Evolutionary conservation across 1,284 basidiomycete species (phyloP), one percentile per base, ranked within the genome.

Genomic region (Cutaneotrichosporon arboriforme): DNA sequence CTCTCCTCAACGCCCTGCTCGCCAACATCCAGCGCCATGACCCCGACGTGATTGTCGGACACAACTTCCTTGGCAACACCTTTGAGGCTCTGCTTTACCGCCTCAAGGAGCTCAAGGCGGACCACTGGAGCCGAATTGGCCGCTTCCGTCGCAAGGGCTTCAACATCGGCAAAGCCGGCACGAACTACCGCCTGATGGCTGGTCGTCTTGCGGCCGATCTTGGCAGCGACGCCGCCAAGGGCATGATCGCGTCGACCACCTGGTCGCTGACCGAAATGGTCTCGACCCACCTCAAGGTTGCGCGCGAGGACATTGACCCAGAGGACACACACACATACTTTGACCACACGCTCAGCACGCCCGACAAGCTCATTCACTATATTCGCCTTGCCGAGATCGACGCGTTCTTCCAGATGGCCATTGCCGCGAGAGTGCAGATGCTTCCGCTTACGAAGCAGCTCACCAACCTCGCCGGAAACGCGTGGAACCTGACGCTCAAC

Each of bases 221-320:
- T 44, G 87, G 89, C 3, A 92, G 90, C 64, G 93, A 97, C 66
- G 89, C 88, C 40, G 91, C 90, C 17, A 97, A 94, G 88, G 85
- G 86, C 36, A 93, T 94, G 88, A 94, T 97, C 65, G 77, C 84
- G 17, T 98, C 90, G 12, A 96, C 87, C 22, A 97, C 94, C 1
- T 99, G 96, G 96, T 96, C 93, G 2, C 78, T 98, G 52, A 93
- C 90, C 9, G 96, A 98, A 74, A 97, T 97, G 90, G 90, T 88
- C 75, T 83, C 81, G 58, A 90, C 91, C 0, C 88, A 96, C 69
- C 82, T 99, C 61, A 86, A 88, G 60, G 81, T 83, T 54, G 84
- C 86, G 48, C 79, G 92, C 38, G 86, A 94, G 68, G 92, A 96
- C 61, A 92, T 97, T 58, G 94, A 98, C 67, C 88, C 92, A 0